These are phyloP conservation scores for Pythium phragmiticola DNA, from an alignment of 352 stramenopile genomes.

Conservation along the genomic window DNA sequence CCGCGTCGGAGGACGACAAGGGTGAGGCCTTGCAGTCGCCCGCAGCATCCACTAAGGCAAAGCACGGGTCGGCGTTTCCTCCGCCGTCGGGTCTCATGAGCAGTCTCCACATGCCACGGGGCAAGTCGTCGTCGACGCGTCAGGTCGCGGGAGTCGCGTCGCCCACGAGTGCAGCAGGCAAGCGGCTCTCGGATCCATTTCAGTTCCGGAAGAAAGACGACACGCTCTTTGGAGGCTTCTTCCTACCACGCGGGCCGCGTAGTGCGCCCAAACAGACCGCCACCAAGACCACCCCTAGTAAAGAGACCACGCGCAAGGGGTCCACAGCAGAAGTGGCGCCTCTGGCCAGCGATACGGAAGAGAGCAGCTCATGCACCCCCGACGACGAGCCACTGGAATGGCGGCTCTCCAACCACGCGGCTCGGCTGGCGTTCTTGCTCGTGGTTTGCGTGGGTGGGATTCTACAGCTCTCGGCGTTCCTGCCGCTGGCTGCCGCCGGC, in stretches of 20 bases:
- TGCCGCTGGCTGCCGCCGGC: slow-evolving; percentile 53
- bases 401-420: slow-evolving; percentile 16
- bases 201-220: slow-evolving; percentile 27
- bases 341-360: background rate
- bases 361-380: background rate
- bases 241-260: slow-evolving; percentile 8
- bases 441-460: slow-evolving; percentile 36
- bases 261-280: slow-evolving; percentile 6
- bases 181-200: slow-evolving; percentile 26
- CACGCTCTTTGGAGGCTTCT: slow-evolving; percentile 19
- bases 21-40: background rate
- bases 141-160: slow-evolving; percentile 7
- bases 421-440: slow-evolving; percentile 33
- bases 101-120: slow-evolving; percentile 23
- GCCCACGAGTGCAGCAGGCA: background rate
- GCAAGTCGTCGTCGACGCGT: slow-evolving; percentile 22
- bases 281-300: background rate
- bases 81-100: slow-evolving; percentile 24
- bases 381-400: slow-evolving; percentile 8
- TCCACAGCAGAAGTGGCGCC: background rate
- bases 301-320: background rate
- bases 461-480: slow-evolving; percentile 45
- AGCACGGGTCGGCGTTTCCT: slow-evolving; percentile 10
- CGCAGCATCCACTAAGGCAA: background rate
- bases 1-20: background rate